These are phyloP conservation scores for Lactarius pseudohatsudake DNA, from an alignment of 768 basidiomycete genomes.

Conservation along the genomic window DNA sequence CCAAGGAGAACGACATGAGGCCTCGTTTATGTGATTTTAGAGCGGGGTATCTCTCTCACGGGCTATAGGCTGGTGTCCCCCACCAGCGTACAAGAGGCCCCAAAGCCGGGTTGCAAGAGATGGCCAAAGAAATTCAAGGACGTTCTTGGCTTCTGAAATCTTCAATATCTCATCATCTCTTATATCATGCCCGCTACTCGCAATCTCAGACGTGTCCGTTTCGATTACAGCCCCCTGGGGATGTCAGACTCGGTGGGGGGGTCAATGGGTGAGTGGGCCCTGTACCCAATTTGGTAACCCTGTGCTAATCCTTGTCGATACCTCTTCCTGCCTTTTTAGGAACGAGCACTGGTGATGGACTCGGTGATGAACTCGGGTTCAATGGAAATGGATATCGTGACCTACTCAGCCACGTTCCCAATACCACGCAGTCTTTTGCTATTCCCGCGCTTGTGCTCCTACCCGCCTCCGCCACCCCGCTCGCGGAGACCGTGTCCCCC, in stretches of 20 bases:
- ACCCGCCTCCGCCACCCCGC: not conserved
- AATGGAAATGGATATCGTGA: constrained; percentile 10
- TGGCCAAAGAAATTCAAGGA: constrained; percentile 3
- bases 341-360: constrained; percentile 6
- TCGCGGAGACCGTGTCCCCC: not conserved
- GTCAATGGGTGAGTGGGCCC: not conserved
- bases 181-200: constrained; percentile 17
- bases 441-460: constrained; percentile 1
- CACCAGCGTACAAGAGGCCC: constrained; percentile 6
- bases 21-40: not conserved
- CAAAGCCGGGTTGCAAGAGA: not conserved
- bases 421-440: constrained; percentile 14
- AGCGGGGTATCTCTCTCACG: constrained; percentile 8
- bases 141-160: not conserved
- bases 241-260: not conserved
- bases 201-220: constrained; percentile 2
- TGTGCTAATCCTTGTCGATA: constrained; percentile 15
- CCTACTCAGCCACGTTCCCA: constrained; percentile 21
- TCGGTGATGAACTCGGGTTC: constrained; percentile 1
- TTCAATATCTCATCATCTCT: constrained; percentile 4
- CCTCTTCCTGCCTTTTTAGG: constrained; percentile 9
- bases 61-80: not conserved
- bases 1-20: constrained; percentile 2
- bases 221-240: not conserved
- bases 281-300: constrained; percentile 3